Conservation (phyloP, 164 flowering plant genomes). For the Cinnamomum micranthum region DNA sequence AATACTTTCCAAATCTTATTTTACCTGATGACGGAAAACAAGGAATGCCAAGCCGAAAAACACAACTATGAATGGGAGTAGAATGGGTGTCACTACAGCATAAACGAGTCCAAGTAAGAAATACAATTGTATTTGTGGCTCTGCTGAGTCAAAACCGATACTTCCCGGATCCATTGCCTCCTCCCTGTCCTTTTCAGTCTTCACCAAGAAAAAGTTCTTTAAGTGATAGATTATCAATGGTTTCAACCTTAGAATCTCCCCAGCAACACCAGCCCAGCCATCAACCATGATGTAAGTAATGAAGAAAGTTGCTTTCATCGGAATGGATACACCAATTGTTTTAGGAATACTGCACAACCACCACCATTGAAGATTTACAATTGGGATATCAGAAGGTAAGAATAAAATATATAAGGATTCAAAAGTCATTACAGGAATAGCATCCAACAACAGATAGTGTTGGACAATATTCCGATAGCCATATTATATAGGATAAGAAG, state of each 20-base stretch:
- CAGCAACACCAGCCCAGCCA: conserved; percentile 96
- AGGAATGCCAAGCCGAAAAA: conserved; percentile 78
- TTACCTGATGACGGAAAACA: conserved; percentile 93
- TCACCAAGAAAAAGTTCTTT: conserved; percentile 71
- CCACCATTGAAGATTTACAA: background rate
- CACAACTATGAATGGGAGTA: conserved; percentile 79
- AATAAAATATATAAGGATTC: too few species aligned
- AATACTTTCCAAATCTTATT: background rate
- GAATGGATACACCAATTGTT: conserved; percentile 76
- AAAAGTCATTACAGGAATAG: too few species aligned
- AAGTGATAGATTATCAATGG: conserved; percentile 74
- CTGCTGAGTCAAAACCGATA: conserved; percentile 64
- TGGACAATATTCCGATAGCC: too few species aligned
- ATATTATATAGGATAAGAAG: too few species aligned
- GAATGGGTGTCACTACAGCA: conserved; percentile 68
- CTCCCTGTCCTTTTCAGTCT: conserved; percentile 81
- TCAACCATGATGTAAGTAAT: conserved; percentile 93
- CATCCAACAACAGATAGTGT: too few species aligned
- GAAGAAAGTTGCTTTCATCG: conserved; percentile 95
- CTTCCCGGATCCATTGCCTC: conserved; percentile 97
- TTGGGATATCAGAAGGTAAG: too few species aligned
- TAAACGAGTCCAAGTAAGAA: conserved; percentile 92
- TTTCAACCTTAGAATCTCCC: conserved; percentile 70
- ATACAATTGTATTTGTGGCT: conserved; percentile 89
- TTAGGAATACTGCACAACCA: conserved; percentile 61